Evolutionary conservation across 495 filamentous ascomycete species (phyloP), one percentile per base, ranked within the genome.

Genomic region (Trichoderma parareesei): DNA sequence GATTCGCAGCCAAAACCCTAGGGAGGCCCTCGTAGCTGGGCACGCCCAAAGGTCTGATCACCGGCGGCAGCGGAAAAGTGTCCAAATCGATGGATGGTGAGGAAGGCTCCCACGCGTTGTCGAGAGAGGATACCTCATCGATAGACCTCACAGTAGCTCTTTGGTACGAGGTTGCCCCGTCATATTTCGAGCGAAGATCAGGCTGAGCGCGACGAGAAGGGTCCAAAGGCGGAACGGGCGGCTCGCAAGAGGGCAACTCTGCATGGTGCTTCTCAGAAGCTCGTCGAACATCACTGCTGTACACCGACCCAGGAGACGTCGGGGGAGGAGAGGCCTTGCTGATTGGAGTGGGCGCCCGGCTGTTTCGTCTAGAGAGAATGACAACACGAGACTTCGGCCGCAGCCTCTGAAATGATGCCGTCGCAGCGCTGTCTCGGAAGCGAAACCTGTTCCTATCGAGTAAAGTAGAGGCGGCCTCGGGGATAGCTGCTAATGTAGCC

Each of bases 341-440:
- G 6, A 6, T 38, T 9, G 53, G 53, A 9, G 53, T 37, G 20
- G 6, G 27, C 33, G 8, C 27, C 18, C 53, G 53, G 53, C 53
- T 37, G 10, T 20, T 10, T 2, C 53, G 53, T 35, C 27, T 57
- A 38, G 53, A 57, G 27, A 57, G 27, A 14, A 57, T 57, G 11
- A 57, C 27, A 57, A 57, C 53, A 16, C 53, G 53, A 33, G 53
- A 57, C 37, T 57, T 57, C 14, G 53, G 53, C 16, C 53, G 53
- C 11, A 7, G 53, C 33, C 53, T 33, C 35, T 37, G 53, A 10
- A 57, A 14, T 6, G 53, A 57, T 37, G 53, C 14, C 53, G 53
- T 4, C 4, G 53, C 14, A 57, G 18, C 27, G 33, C 27, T 57
- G 33, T 57, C 53, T 6, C 53, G 53, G 20, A 35, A 57, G 11